Percentiles rank a stretch among this genome's conserved stretches.
Conservation (phyloP, 2,329 filamentous ascomycete genomes). For the Colletotrichum endophyticum region DNA sequence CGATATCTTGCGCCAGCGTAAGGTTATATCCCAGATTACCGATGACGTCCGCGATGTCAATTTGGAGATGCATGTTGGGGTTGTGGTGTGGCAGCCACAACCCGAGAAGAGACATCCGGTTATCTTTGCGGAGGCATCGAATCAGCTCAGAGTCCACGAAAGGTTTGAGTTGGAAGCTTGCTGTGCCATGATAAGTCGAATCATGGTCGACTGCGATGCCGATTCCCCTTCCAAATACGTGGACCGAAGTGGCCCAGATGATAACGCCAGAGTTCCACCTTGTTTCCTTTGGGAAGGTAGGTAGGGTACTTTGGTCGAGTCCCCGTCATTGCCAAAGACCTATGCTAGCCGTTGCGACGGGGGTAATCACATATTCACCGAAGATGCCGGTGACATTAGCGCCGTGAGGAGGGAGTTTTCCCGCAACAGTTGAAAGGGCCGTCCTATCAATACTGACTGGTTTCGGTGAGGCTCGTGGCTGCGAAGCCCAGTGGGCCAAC, state of each 20-base stretch:
- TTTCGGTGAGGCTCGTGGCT: neutral
- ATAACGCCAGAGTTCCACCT: constrained; percentile 5
- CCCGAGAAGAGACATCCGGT: neutral
- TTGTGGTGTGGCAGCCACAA: neutral
- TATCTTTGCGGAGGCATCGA: neutral
- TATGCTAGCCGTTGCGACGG: constrained; percentile 2
- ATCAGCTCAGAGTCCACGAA: neutral
- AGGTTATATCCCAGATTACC: neutral
- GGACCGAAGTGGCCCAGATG: neutral
- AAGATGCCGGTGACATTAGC: neutral
- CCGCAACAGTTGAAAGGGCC: neutral
- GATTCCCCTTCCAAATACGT: neutral
- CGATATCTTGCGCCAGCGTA: neutral
- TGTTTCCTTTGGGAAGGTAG: constrained; percentile 15
- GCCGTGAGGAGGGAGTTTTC: neutral
- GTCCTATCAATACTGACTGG: neutral
- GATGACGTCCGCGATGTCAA: constrained; percentile 7
- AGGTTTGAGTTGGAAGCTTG: neutral
- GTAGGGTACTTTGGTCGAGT: neutral
- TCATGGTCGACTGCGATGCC: neutral
- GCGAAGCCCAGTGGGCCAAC: neutral
- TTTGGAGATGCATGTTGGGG: neutral
- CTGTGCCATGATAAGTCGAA: constrained; percentile 2
- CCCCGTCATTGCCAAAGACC: neutral
- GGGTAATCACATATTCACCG: neutral